Conservation (phyloP, 495 filamentous ascomycete genomes). For the Daldinia bambusicola region DNA sequence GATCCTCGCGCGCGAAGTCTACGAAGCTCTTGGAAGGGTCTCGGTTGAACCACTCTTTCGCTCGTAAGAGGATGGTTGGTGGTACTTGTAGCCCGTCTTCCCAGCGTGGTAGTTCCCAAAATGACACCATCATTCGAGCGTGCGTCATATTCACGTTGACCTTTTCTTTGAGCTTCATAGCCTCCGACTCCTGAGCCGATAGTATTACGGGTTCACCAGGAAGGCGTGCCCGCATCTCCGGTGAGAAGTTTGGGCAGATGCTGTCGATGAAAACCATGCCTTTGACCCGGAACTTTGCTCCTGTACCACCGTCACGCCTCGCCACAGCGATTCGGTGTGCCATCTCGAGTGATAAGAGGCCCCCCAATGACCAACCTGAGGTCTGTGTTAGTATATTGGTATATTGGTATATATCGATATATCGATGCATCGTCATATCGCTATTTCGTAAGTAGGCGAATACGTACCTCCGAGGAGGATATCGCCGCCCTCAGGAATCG, state of each 20-base stretch:
- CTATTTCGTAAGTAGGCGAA: neutral
- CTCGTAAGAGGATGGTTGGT: conserved; percentile 53
- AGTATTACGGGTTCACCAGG: conserved; percentile 36
- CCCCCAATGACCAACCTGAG: conserved; percentile 59
- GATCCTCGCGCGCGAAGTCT: conserved; percentile 49
- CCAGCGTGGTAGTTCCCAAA: conserved; percentile 52
- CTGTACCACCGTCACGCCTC: conserved; percentile 7
- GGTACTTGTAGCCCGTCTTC: conserved; percentile 37
- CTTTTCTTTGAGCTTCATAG: conserved; percentile 52
- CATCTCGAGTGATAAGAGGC: conserved; percentile 54
- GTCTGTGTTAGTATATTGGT: conserved; percentile 16
- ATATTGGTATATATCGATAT: neutral
- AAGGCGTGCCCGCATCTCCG: conserved; percentile 23
- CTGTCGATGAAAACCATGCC: conserved; percentile 61
- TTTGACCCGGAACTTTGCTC: conserved; percentile 42
- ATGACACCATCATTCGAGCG: conserved; percentile 49
- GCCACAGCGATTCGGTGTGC: conserved; percentile 48
- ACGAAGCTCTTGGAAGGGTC: conserved; percentile 43
- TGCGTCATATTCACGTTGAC: conserved; percentile 52
- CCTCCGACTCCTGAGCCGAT: conserved; percentile 41
- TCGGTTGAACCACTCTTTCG: conserved; percentile 47
- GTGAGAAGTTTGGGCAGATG: conserved; percentile 46
- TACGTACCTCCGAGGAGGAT: conserved; percentile 45
- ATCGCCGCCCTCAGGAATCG: conserved; percentile 47
- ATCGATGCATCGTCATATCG: too few relatives aligned